A percentile compares a stretch with the other conserved stretches of the same genome.
Conservation (phyloP, 2,329 filamentous ascomycete genomes). For the Diaporthe eres region DNA sequence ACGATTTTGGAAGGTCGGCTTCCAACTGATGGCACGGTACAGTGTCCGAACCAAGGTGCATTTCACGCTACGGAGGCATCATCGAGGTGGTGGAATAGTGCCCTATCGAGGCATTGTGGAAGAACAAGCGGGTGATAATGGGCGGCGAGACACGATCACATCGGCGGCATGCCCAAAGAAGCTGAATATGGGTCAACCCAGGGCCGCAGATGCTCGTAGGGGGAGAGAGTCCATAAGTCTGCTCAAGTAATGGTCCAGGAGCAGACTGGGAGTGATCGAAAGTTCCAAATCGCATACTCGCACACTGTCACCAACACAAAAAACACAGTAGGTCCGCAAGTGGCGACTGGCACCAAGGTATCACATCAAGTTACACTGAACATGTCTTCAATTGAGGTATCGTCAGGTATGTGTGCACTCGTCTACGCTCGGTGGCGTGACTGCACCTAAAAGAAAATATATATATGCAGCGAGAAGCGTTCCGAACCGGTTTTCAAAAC, state of each 20-base stretch:
- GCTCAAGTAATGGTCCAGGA: background rate
- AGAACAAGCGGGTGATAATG: too few relatives aligned
- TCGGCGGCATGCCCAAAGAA: background rate
- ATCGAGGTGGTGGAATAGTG: background rate
- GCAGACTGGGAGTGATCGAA: background rate
- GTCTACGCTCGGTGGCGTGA: slow-evolving; percentile 1
- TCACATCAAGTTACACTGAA: background rate
- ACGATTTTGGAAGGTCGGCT: background rate
- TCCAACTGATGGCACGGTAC: background rate
- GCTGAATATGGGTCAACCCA: background rate
- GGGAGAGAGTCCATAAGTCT: too few relatives aligned
- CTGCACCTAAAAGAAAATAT: slow-evolving; percentile 9
- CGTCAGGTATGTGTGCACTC: background rate
- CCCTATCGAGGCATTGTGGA: too few relatives aligned
- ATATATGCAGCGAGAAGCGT: slow-evolving; percentile 24
- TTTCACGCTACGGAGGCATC: background rate
- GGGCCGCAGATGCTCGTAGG: background rate
- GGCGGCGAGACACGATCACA: background rate
- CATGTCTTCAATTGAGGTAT: slow-evolving; percentile 19
- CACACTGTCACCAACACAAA: background rate
- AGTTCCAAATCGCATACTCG: background rate
- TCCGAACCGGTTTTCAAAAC: slow-evolving; percentile 5
- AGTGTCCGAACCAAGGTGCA: too few relatives aligned
- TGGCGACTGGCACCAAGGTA: background rate
- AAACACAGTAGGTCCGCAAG: background rate